phyloP scores from a whole-genome alignment of 1,284 basidiomycete genomes.

The Heterobasidion occidentale region DNA sequence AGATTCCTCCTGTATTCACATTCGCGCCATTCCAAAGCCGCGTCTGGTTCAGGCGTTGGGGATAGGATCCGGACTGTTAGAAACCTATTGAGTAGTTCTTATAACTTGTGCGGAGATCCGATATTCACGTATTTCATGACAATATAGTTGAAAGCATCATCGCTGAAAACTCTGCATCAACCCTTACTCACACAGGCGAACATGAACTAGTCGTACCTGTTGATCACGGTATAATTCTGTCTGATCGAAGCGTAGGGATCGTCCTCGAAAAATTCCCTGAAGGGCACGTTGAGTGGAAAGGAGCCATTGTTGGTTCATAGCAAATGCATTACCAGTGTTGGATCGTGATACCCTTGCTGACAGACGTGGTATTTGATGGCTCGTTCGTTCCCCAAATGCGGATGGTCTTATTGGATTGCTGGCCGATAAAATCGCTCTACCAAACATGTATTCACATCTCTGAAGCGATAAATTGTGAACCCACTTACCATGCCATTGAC shows the following conservation, averaged over 20 bases:
- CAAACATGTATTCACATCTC: not conserved
- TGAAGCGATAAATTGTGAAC: not conserved
- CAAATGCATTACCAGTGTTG: constrained; percentile 24
- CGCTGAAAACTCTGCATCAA: constrained; percentile 13
- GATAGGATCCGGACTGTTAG: constrained; percentile 16
- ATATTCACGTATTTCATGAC: constrained; percentile 21
- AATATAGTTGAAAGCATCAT: constrained; percentile 25
- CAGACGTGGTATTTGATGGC: constrained; percentile 20
- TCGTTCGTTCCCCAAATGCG: constrained; percentile 27
- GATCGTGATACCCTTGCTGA: constrained; percentile 25
- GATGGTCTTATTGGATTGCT: constrained; percentile 18
- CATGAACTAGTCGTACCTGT: constrained; percentile 12
- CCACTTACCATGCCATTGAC: constrained; percentile 22
- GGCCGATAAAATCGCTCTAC: constrained; percentile 16
- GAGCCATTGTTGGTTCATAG: not conserved
- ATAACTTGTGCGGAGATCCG: not conserved
- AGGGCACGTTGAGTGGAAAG: not conserved
- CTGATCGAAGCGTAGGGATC: constrained; percentile 20
- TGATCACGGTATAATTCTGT: constrained; percentile 22
- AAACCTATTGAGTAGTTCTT: not conserved
- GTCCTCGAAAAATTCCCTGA: constrained; percentile 26
- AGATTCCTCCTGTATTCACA: constrained; percentile 17
- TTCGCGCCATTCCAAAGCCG: constrained; percentile 22
- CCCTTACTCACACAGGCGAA: not conserved
- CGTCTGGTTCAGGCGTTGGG: constrained; percentile 18